phyloP scores from a whole-genome alignment of 139 green algal genomes.

The Volvox africanus region DNA sequence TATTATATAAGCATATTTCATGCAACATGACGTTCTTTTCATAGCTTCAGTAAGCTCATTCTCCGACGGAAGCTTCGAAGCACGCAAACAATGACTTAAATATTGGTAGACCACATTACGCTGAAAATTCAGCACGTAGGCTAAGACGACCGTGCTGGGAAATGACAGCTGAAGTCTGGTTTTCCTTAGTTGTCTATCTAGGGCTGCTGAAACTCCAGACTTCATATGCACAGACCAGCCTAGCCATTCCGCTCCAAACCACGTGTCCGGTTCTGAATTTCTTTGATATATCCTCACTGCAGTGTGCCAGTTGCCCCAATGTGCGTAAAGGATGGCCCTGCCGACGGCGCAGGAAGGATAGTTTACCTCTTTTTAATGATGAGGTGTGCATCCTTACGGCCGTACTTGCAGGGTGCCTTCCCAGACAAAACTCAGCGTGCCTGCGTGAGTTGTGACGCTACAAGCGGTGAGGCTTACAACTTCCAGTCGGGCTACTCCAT shows the following conservation, averaged over 20 bases:
- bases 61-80: no score
- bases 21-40: no score
- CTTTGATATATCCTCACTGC: conserved; percentile 46
- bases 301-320: conserved; percentile 44
- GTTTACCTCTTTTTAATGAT: no score
- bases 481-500: conserved; percentile 48
- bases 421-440: conserved; percentile 37
- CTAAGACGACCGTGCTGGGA: no score
- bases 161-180: neutral
- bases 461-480: conserved; percentile 7
- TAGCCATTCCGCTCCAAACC: conserved; percentile 1
- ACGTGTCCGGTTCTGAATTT: conserved; percentile 9
- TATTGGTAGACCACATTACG: no score
- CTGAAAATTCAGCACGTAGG: no score
- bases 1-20: no score
- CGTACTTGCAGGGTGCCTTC: conserved; percentile 8
- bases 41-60: no score
- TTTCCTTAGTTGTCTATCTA: neutral
- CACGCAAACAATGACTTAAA: no score
- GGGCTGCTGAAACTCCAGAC: neutral
- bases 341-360: no score
- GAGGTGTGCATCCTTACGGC: neutral
- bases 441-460: conserved; percentile 52
- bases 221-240: neutral
- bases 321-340: neutral